Conservation (phyloP, 306 rosid species). For the Glycine soja region DNA sequence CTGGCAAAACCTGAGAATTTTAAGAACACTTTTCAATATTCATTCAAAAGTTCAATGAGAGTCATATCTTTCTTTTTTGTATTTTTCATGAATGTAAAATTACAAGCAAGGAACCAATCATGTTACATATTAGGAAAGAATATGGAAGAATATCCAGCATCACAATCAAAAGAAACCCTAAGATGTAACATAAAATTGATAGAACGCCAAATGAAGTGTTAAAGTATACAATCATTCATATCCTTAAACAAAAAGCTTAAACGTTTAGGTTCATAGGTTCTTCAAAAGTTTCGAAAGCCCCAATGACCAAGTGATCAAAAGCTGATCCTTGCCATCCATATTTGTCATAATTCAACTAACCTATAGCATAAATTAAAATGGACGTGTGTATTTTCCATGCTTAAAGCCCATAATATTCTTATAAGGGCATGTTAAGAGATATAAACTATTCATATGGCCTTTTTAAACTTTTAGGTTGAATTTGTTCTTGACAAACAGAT, state of each 20-base stretch:
- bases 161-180: conserved; percentile 20
- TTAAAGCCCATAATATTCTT: conserved; percentile 32
- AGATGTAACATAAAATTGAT: conserved; percentile 25
- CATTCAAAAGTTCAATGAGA: conserved; percentile 30
- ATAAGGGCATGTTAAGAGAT: not conserved
- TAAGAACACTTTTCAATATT: conserved; percentile 36
- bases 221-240: not conserved
- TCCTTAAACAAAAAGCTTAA: conserved; percentile 39
- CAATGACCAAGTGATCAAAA: conserved; percentile 26
- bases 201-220: not conserved
- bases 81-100: conserved; percentile 29
- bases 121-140: conserved; percentile 25
- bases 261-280: conserved; percentile 30
- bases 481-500: conserved; percentile 28
- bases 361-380: conserved; percentile 18
- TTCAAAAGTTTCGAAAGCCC: conserved; percentile 12
- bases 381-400: not conserved
- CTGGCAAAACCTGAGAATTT: conserved; percentile 78
- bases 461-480: conserved; percentile 30
- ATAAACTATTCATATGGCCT: conserved; percentile 20
- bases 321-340: conserved; percentile 17
- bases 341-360: conserved; percentile 5
- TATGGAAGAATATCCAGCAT: conserved; percentile 24
- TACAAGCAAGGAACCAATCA: conserved; percentile 5
- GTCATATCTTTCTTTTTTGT: not conserved